Conservation (phyloP, 2,329 filamentous ascomycete species). For the Basipetospora chlamydospora region DNA sequence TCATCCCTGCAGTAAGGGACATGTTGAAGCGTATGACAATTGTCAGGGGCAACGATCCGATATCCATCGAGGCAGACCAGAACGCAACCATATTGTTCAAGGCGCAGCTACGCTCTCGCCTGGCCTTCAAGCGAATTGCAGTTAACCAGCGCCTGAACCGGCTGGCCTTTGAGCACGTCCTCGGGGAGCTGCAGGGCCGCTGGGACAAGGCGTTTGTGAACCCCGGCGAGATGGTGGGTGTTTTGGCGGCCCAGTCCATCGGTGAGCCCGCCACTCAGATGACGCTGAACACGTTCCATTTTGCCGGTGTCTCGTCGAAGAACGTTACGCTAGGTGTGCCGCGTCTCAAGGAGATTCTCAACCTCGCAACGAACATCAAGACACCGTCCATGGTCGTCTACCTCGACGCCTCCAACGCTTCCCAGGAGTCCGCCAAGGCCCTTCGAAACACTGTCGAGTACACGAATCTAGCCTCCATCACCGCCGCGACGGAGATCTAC, state of each 20-base stretch:
- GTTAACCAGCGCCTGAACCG: conserved; percentile 76
- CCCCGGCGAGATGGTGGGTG: conserved; percentile 97
- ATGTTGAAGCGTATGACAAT: conserved; percentile 67
- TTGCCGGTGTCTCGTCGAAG: conserved; percentile 98
- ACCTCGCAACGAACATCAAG: conserved; percentile 95
- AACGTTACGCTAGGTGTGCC: conserved; percentile 98
- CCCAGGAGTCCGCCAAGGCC: conserved; percentile 68
- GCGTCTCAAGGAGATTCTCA: conserved; percentile 97
- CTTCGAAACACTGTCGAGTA: conserved; percentile 87
- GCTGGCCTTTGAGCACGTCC: conserved; percentile 79
- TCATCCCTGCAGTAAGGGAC: conserved; percentile 63
- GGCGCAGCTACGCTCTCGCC: conserved; percentile 71
- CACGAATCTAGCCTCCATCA: conserved; percentile 83
- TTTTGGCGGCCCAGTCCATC: conserved; percentile 93
- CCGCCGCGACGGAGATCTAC: conserved; percentile 87
- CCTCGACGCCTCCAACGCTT: conserved; percentile 47
- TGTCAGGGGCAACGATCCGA: conserved; percentile 68
- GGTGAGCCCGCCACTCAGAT: conserved; percentile 98
- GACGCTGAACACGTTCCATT: conserved; percentile 99
- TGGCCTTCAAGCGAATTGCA: conserved; percentile 88
- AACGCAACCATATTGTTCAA: conserved; percentile 90
- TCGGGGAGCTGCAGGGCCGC: conserved; percentile 79
- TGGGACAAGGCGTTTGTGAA: conserved; percentile 77
- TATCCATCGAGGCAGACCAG: conserved; percentile 74
- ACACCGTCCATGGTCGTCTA: conserved; percentile 95